Conservation (phyloP, 331 rosid genomes). For the Stylosanthes scabra region DNA sequence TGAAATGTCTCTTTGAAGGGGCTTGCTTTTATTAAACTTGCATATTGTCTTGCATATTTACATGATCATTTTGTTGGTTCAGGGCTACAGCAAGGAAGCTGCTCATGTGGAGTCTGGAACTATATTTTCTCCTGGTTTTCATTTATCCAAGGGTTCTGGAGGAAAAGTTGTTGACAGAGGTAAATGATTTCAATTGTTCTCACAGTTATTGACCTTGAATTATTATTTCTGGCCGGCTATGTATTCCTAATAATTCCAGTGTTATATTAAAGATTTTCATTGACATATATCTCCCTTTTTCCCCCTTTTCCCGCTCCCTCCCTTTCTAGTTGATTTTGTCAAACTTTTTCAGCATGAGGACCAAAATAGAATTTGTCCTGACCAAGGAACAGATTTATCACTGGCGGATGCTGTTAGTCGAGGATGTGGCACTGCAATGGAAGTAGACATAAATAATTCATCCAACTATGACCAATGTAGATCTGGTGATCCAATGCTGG, state of each 20-base stretch:
- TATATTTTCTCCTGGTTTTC: slow-evolving; percentile 94
- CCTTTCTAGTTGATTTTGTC: slow-evolving; percentile 68
- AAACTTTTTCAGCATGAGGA: slow-evolving; percentile 73
- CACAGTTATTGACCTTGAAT: background rate
- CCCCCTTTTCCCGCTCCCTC: background rate
- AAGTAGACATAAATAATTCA: slow-evolving; percentile 37
- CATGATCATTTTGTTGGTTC: slow-evolving; percentile 31
- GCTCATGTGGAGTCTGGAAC: slow-evolving; percentile 61
- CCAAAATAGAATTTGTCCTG: slow-evolving; percentile 45
- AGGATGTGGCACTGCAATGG: slow-evolving; percentile 49
- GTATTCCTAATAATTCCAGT: slow-evolving; percentile 30
- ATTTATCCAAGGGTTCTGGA: slow-evolving; percentile 64
- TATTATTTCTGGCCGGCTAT: slow-evolving; percentile 23
- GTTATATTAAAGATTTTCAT: slow-evolving; percentile 22
- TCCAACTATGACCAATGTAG: slow-evolving; percentile 22
- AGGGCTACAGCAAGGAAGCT: slow-evolving; percentile 62
- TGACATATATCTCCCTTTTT: slow-evolving; percentile 36
- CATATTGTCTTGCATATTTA: background rate
- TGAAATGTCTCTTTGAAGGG: slow-evolving; percentile 30
- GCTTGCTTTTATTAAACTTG: background rate
- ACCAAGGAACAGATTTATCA: slow-evolving; percentile 43
- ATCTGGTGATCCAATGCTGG: slow-evolving; percentile 38
- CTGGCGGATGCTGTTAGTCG: slow-evolving; percentile 49
- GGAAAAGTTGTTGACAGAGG: slow-evolving; percentile 75
- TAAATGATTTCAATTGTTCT: slow-evolving; percentile 44